Evolutionary conservation across 305 asterid species (phyloP).

Genomic region (Plantago rigida): DNA sequence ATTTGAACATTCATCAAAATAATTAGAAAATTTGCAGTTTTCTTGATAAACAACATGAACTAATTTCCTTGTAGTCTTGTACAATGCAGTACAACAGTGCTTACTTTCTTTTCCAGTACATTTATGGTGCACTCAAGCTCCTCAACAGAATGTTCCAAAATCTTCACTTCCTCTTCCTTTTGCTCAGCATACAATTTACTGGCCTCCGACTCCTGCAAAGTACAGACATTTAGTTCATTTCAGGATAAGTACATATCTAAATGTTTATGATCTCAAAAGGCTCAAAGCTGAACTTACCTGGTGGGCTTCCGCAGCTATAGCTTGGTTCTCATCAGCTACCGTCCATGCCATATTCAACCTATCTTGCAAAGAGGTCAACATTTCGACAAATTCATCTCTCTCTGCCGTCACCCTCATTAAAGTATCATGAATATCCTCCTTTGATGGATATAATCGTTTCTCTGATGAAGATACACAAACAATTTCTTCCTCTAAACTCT

Average conservation of each 20-base stretch:
- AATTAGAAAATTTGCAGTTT: slow-evolving; percentile 22
- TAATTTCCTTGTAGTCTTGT: slow-evolving; percentile 7
- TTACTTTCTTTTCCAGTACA: slow-evolving; percentile 79
- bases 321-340: slow-evolving; percentile 79
- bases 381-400: slow-evolving; percentile 57
- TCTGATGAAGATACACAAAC: slow-evolving; percentile 48
- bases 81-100: slow-evolving; percentile 23
- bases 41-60: slow-evolving; percentile 7
- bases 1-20: neutral
- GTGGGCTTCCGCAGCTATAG: slow-evolving; percentile 62
- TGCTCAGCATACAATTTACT: slow-evolving; percentile 71
- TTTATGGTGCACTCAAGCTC: slow-evolving; percentile 85
- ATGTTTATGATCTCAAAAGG: slow-evolving; percentile 23
- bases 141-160: slow-evolving; percentile 71
- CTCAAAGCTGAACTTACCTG: slow-evolving; percentile 42
- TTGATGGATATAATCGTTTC: slow-evolving; percentile 35
- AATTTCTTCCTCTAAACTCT: slow-evolving; percentile 65
- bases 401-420: slow-evolving; percentile 41
- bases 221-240: slow-evolving; percentile 24
- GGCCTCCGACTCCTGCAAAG: slow-evolving; percentile 53
- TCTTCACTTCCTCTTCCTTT: slow-evolving; percentile 87
- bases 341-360: slow-evolving; percentile 59
- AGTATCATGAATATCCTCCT: slow-evolving; percentile 42
- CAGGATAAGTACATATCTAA: slow-evolving; percentile 23
- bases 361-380: slow-evolving; percentile 50